Conservation (phyloP, 2,329 filamentous ascomycete genomes). For the Truncatella angustata region DNA sequence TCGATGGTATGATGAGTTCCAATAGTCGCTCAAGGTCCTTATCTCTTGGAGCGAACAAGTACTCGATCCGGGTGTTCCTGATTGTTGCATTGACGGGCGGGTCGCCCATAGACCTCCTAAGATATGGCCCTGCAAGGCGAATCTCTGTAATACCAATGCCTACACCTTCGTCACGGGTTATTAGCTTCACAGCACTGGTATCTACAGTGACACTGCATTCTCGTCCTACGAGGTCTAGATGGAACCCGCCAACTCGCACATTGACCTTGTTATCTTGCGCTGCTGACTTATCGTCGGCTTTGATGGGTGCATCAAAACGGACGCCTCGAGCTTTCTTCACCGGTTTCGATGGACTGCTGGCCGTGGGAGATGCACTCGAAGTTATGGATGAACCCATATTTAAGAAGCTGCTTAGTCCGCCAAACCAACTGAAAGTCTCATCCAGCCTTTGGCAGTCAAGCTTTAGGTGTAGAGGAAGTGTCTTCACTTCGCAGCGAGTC, state of each 20-base stretch:
- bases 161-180: conserved; percentile 71
- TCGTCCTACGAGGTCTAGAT: conserved; percentile 74
- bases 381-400: conserved; percentile 84
- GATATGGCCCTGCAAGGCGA: conserved; percentile 69
- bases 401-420: conserved; percentile 85
- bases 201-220: conserved; percentile 72
- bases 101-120: conserved; percentile 49
- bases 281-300: conserved; percentile 45
- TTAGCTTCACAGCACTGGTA: conserved; percentile 78
- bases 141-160: conserved; percentile 73
- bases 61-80: conserved; percentile 68
- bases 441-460: conserved; percentile 80
- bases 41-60: conserved; percentile 70
- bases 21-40: conserved; percentile 79
- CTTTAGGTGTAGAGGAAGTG: conserved; percentile 72
- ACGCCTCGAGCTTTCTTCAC: conserved; percentile 52
- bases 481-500: conserved; percentile 63
- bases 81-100: conserved; percentile 64
- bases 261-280: conserved; percentile 67
- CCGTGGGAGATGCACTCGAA: conserved; percentile 60
- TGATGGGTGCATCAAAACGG: conserved; percentile 54
- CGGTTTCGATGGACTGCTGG: conserved; percentile 33
- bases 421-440: conserved; percentile 84
- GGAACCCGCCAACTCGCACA: conserved; percentile 71
- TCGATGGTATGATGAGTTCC: conserved; percentile 85